Evolutionary conservation across 2,329 filamentous ascomycete species (phyloP).

Genomic region (Penicillium sp.): DNA sequence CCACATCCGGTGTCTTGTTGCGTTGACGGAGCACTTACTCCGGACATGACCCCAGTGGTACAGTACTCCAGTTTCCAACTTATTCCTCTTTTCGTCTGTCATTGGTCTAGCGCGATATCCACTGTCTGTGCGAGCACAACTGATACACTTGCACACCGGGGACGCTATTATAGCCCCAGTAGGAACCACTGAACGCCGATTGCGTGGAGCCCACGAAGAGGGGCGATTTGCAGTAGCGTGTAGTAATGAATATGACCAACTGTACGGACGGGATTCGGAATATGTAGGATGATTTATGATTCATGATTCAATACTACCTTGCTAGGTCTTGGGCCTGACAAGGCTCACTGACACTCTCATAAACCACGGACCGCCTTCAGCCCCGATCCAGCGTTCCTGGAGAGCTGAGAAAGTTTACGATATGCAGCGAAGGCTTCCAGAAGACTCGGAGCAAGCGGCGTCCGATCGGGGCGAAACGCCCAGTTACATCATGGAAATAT

Average conservation of each 20-base stretch:
- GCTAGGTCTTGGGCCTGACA: too few relatives aligned
- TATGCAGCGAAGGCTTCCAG: constrained; percentile 40
- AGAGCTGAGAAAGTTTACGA: neutral
- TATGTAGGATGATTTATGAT: neutral
- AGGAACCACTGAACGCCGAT: neutral
- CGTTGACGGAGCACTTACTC: neutral
- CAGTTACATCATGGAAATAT: constrained; percentile 4
- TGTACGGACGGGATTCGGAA: neutral
- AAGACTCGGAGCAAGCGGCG: constrained; percentile 13
- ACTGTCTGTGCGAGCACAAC: constrained; percentile 2
- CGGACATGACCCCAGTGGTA: neutral
- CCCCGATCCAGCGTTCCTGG: neutral
- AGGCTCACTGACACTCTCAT: neutral
- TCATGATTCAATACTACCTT: neutral
- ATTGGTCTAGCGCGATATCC: neutral
- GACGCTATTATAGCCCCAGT: neutral
- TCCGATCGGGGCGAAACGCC: neutral
- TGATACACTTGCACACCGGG: neutral
- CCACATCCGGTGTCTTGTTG: neutral
- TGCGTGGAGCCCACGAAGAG: neutral
- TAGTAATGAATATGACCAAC: neutral
- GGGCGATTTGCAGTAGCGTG: neutral
- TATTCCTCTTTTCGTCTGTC: neutral
- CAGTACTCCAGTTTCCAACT: neutral
- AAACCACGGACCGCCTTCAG: neutral